Evolutionary conservation across 2,329 filamentous ascomycete genomes (phyloP).

Genomic region (Magnaporthiopsis rhizophila): DNA sequence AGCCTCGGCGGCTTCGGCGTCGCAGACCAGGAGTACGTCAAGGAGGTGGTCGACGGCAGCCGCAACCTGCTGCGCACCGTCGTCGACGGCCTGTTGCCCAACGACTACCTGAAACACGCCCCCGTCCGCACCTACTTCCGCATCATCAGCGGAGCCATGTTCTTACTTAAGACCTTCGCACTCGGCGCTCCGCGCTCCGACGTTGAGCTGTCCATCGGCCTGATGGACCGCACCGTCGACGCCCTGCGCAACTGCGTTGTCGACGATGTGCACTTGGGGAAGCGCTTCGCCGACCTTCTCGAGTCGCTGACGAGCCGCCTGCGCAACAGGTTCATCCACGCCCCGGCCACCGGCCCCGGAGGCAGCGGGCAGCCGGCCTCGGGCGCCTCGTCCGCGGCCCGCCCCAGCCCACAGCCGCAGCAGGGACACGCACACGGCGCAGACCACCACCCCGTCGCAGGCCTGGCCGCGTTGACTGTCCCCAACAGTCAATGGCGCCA

Average conservation of each 20-base stretch:
- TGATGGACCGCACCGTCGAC: slow-evolving; percentile 68
- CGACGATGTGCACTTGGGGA: slow-evolving; percentile 79
- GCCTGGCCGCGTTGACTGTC: neutral
- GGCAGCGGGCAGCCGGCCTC: slow-evolving; percentile 6
- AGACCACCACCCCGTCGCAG: neutral
- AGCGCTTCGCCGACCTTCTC: slow-evolving; percentile 74
- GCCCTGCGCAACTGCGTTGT: slow-evolving; percentile 72
- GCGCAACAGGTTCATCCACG: slow-evolving; percentile 66
- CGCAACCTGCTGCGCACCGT: slow-evolving; percentile 71
- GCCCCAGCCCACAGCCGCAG: slow-evolving; percentile 17
- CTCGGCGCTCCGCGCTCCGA: slow-evolving; percentile 72
- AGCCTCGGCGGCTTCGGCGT: slow-evolving; percentile 56
- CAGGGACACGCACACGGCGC: neutral
- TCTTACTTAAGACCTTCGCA: slow-evolving; percentile 76
- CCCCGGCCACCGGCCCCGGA: slow-evolving; percentile 28
- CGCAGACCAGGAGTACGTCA: slow-evolving; percentile 65
- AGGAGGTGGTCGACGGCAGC: slow-evolving; percentile 69
- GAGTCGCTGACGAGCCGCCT: slow-evolving; percentile 69
- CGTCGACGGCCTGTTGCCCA: slow-evolving; percentile 65
- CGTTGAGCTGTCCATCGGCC: slow-evolving; percentile 63
- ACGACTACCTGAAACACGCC: slow-evolving; percentile 71
- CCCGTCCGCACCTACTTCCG: slow-evolving; percentile 80
- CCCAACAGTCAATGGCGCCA: slow-evolving; percentile 20
- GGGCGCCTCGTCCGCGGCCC: slow-evolving; percentile 16
- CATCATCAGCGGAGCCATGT: slow-evolving; percentile 80